Percentiles rank a stretch among this genome's conserved stretches.
These are phyloP conservation scores for Phytophthora quininea DNA, from an alignment of 352 stramenopile species.

Conservation along the genomic window DNA sequence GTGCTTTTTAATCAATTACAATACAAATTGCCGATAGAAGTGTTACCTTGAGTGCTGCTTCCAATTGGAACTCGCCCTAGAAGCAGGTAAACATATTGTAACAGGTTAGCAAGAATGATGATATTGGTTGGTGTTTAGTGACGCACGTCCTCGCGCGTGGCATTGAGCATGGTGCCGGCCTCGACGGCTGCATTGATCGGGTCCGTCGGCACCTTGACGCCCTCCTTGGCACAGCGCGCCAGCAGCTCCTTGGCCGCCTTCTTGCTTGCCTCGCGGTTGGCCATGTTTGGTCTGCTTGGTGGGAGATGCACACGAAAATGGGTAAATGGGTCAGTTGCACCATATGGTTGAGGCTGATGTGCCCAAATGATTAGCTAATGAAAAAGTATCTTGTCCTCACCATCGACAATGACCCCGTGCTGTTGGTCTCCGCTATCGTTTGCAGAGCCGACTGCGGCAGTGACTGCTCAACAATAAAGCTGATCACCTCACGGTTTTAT, in stretches of 20 bases:
- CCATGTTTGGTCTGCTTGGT: constrained; percentile 20
- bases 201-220: constrained; percentile 81
- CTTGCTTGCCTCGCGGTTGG: constrained; percentile 39
- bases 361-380: too few relatives aligned
- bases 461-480: too few relatives aligned
- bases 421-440: too few relatives aligned
- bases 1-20: too few relatives aligned
- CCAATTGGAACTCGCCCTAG: constrained; percentile 75
- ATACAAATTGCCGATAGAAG: too few relatives aligned
- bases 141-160: constrained; percentile 76
- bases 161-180: constrained; percentile 86
- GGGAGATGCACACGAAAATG: neutral
- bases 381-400: too few relatives aligned
- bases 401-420: too few relatives aligned
- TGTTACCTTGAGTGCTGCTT: constrained; percentile 18
- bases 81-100: too few relatives aligned
- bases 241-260: constrained; percentile 82
- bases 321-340: too few relatives aligned
- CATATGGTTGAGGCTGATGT: too few relatives aligned
- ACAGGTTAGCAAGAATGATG: neutral
- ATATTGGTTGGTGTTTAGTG: neutral
- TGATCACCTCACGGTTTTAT: too few relatives aligned
- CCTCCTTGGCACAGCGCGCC: constrained; percentile 75
- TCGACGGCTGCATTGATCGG: constrained; percentile 81
- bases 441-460: too few relatives aligned